Evolutionary conservation across 2,329 filamentous ascomycete genomes (phyloP).

Genomic region (Talaromyces sp.): DNA sequence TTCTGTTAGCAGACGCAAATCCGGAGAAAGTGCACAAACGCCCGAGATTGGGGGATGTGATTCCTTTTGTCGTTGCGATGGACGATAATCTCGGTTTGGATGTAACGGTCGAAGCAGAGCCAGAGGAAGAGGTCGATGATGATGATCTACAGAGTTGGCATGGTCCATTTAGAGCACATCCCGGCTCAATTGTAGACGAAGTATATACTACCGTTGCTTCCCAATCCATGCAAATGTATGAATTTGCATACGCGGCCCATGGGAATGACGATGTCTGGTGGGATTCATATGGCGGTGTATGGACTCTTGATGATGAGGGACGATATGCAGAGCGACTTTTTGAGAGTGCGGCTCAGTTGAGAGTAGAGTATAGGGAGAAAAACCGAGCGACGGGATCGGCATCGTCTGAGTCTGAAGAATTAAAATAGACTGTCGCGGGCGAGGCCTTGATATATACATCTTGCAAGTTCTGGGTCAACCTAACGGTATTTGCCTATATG

Average conservation of each 20-base stretch:
- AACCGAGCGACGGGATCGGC: neutral
- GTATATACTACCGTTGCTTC: slow-evolving; percentile 8
- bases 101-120: neutral
- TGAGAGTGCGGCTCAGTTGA: slow-evolving; percentile 9
- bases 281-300: slow-evolving; percentile 9
- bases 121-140: neutral
- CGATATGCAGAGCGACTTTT: slow-evolving; percentile 9
- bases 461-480: no score
- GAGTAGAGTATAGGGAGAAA: slow-evolving; percentile 13
- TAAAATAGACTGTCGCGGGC: neutral
- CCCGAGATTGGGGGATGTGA: slow-evolving; percentile 6
- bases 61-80: slow-evolving; percentile 14
- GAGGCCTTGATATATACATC: no score
- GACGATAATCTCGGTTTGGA: slow-evolving; percentile 4
- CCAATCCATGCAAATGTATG: slow-evolving; percentile 10
- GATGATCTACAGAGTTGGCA: slow-evolving; percentile 4
- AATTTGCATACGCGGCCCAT: slow-evolving; percentile 13
- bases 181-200: slow-evolving; percentile 6
- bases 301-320: slow-evolving; percentile 10
- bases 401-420: neutral
- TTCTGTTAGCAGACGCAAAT: slow-evolving; percentile 4
- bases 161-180: slow-evolving; percentile 9
- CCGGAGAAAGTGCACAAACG: neutral
- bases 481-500: no score
- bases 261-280: slow-evolving; percentile 12